These are phyloP conservation scores for Aquilaria agallochum DNA, from an alignment of 441 rosid species.

Conservation along the genomic window DNA sequence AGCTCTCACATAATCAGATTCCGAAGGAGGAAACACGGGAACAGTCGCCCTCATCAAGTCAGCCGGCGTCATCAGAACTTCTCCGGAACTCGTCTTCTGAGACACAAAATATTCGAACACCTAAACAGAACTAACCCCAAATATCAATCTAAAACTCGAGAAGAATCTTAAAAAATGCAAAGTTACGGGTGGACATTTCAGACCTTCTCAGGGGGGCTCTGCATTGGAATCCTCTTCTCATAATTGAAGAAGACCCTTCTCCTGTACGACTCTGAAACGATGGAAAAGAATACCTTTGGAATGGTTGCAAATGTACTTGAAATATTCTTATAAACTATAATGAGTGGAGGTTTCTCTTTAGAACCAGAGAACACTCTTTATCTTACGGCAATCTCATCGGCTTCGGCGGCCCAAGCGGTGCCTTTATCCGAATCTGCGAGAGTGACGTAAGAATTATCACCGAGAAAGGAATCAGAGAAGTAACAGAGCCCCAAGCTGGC, in stretches of 20 bases:
- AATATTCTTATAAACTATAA: too few relatives aligned
- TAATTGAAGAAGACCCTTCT: conserved; percentile 65
- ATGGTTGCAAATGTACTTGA: too few relatives aligned
- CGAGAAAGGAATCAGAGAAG: conserved; percentile 19
- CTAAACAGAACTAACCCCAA: background rate
- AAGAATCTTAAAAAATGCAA: background rate
- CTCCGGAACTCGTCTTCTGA: too few relatives aligned
- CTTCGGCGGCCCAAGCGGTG: conserved; percentile 5
- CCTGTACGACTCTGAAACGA: conserved; percentile 46
- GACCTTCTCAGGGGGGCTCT: conserved; percentile 69
- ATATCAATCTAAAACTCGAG: too few relatives aligned
- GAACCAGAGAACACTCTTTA: too few relatives aligned
- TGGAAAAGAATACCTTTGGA: background rate
- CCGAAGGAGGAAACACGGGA: conserved; percentile 14
- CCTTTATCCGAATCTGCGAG: conserved; percentile 24
- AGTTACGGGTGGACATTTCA: too few relatives aligned
- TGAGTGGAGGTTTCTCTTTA: too few relatives aligned
- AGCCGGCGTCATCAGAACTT: too few relatives aligned
- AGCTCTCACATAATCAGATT: conserved; percentile 34
- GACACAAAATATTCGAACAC: too few relatives aligned
- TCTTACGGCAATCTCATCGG: conserved; percentile 17
- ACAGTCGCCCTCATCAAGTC: too few relatives aligned
- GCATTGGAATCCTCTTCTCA: conserved; percentile 55
- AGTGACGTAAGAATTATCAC: conserved; percentile 16
- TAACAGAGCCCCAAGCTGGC: conserved; percentile 33